Conservation (phyloP, 768 basidiomycete species). For the Russula compacta region DNA sequence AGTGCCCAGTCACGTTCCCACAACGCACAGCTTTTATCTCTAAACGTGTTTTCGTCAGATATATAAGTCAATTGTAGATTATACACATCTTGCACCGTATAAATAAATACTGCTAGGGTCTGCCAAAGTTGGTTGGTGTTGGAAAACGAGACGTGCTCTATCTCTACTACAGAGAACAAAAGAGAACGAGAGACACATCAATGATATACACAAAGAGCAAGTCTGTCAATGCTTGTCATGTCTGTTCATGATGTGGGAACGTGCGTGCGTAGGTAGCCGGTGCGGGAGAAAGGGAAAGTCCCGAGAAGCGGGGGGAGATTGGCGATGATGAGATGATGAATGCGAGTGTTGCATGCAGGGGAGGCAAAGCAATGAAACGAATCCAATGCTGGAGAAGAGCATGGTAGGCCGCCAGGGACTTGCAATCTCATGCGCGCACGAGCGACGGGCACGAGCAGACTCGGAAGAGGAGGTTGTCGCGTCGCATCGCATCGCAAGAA, state of each 20-base stretch:
- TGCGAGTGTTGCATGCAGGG: neutral
- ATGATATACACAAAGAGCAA: slow-evolving; percentile 13
- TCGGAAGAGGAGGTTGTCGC: neutral
- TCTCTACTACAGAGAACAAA: slow-evolving; percentile 9
- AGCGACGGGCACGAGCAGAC: neutral
- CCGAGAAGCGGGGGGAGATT: neutral
- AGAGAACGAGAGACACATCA: slow-evolving; percentile 4
- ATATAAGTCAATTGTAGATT: slow-evolving; percentile 19
- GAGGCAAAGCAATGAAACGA: neutral
- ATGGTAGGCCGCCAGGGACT: neutral
- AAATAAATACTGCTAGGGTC: slow-evolving; percentile 17
- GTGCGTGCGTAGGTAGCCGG: slow-evolving; percentile 2
- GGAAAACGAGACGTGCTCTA: slow-evolving; percentile 5
- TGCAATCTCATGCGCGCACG: neutral
- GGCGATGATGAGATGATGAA: neutral
- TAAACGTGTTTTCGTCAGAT: neutral
- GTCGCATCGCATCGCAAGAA: too few species aligned
- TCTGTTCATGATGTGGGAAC: slow-evolving; percentile 1
- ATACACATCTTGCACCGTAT: slow-evolving; percentile 16
- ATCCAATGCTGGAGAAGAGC: neutral
- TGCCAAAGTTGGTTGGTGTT: slow-evolving; percentile 6
- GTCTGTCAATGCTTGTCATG: slow-evolving; percentile 6
- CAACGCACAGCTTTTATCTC: neutral
- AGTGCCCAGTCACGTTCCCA: neutral
- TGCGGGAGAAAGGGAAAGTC: neutral